Evolutionary conservation across 805 yeast genomes (phyloP).

Genomic region (Ogataea trehaloabstinens): DNA sequence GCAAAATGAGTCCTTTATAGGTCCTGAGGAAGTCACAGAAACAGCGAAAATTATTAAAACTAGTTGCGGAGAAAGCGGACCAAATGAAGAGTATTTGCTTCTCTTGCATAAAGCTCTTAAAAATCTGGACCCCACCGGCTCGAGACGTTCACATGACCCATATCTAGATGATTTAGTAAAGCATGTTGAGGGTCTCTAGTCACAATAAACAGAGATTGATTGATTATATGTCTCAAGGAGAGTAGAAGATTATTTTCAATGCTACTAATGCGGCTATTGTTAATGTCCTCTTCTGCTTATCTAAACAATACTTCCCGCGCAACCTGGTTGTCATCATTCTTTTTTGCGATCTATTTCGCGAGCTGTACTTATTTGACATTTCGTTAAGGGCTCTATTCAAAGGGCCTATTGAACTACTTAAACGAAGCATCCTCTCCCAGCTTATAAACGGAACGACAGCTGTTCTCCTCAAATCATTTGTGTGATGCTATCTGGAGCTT

Average conservation of each 20-base stretch:
- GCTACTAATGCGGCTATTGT: not conserved
- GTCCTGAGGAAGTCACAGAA: conserved; percentile 61
- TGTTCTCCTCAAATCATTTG: no score
- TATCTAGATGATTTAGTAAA: conserved; percentile 37
- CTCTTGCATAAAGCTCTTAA: conserved; percentile 50
- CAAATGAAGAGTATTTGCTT: conserved; percentile 67
- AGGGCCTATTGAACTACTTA: no score
- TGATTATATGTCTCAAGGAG: not conserved
- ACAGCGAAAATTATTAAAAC: conserved; percentile 62
- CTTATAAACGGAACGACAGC: no score
- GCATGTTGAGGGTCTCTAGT: not conserved
- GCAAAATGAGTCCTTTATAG: conserved; percentile 78
- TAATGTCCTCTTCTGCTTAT: not conserved
- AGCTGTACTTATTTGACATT: no score
- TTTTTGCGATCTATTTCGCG: no score
- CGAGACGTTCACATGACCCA: conserved; percentile 31
- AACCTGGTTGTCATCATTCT: no score
- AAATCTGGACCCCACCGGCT: conserved; percentile 35
- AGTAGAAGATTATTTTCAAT: not conserved
- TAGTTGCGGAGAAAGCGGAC: conserved; percentile 78
- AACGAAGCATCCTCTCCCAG: no score
- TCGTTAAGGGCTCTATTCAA: no score
- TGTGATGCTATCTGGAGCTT: no score
- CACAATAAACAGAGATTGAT: not conserved
- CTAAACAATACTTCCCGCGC: no score